Conservation (phyloP, 768 basidiomycete genomes). For the Ephemerocybe angulata region DNA sequence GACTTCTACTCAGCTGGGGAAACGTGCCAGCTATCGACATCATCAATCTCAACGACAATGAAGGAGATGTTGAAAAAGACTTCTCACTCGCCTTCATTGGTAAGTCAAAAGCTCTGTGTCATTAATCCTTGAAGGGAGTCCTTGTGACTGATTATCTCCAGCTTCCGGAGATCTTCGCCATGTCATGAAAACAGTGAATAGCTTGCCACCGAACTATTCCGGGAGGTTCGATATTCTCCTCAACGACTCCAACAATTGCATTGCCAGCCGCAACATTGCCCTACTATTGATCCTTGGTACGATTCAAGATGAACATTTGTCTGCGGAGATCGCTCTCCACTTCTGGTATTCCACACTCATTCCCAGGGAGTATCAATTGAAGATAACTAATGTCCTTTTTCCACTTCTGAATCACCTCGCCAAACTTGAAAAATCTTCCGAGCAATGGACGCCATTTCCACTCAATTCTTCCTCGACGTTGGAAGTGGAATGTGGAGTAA, state of each 20-base stretch:
- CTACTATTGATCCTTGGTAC: slow-evolving; percentile 34
- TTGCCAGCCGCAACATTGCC: slow-evolving; percentile 29
- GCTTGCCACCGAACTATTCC: background rate
- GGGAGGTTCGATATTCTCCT: background rate
- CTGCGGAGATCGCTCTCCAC: slow-evolving; percentile 40
- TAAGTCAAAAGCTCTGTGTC: background rate
- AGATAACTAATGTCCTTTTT: background rate
- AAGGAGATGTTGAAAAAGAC: background rate
- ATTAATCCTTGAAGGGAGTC: background rate
- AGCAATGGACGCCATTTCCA: slow-evolving; percentile 7
- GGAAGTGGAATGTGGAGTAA: background rate
- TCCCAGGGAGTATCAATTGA: slow-evolving; percentile 25
- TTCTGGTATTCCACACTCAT: slow-evolving; percentile 42
- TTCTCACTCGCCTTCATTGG: background rate
- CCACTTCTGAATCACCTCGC: slow-evolving; percentile 13
- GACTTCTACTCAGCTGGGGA: background rate
- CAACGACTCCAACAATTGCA: background rate
- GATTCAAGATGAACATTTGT: slow-evolving; percentile 22
- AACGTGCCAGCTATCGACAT: background rate
- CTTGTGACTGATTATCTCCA: background rate
- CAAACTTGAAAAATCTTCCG: background rate
- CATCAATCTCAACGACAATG: slow-evolving; percentile 2
- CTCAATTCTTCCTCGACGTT: background rate
- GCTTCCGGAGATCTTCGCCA: slow-evolving; percentile 2
- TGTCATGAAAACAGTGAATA: slow-evolving; percentile 4